These are phyloP conservation scores for Phragmites australis DNA, from an alignment of 176 grass and related monocot genomes.

Conservation along the genomic window DNA sequence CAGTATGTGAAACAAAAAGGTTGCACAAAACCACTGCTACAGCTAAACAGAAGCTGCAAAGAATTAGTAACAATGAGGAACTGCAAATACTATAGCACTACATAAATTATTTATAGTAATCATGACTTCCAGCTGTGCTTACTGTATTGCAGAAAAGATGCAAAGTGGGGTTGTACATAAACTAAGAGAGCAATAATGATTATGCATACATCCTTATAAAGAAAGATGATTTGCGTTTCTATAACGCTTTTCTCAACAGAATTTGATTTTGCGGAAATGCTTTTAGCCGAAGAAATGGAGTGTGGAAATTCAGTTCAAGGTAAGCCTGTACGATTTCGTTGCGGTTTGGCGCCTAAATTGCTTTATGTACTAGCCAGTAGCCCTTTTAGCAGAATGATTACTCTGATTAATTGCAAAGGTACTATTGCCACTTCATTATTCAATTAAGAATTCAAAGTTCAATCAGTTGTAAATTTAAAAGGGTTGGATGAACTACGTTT, in stretches of 20 bases:
- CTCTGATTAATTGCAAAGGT: neutral
- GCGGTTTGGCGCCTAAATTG: neutral
- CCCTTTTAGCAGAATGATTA: neutral
- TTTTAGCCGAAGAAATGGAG: neutral
- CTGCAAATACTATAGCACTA: neutral
- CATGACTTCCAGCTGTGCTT: conserved; percentile 23
- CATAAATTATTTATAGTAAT: conserved; percentile 7
- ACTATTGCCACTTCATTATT: conserved; percentile 23
- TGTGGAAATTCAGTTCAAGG: neutral
- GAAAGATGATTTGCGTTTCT: conserved; percentile 4
- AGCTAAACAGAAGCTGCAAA: neutral
- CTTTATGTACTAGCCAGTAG: neutral
- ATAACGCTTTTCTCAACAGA: neutral
- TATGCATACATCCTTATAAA: conserved; percentile 31
- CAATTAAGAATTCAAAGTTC: neutral
- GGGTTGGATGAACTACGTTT: conserved; percentile 2
- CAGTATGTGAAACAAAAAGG: conserved; percentile 12
- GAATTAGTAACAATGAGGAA: neutral
- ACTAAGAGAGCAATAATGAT: conserved; percentile 40
- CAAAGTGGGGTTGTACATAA: conserved; percentile 37
- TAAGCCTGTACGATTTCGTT: conserved; percentile 2
- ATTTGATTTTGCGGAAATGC: neutral
- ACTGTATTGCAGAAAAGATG: conserved; percentile 28
- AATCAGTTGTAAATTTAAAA: neutral
- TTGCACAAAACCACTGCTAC: neutral